Base-by-base conservation (phyloP, 768 basidiomycete genomes). In the Lanmaoa pseudosensibilis region DNA sequence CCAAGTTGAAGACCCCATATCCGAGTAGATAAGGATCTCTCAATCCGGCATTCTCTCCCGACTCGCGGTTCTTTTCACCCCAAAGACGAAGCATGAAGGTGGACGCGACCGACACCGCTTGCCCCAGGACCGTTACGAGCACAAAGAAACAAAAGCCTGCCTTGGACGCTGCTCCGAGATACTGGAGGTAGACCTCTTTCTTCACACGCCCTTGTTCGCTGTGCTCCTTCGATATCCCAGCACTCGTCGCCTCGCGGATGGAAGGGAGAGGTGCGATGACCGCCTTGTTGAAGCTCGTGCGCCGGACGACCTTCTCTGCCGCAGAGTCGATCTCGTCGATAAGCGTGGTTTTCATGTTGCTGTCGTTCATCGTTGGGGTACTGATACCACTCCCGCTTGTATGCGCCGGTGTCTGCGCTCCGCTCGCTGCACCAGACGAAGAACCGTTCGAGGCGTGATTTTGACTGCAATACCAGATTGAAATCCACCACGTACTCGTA, bases 161-260 rank as follows among this genome's bases (percentile, higher is more conserved):
- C 59, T 79, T 84, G 2, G 92, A 94, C 9, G 91, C 90, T 0
- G 94, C 90, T 54, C 83, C 74, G 62, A 96, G 80, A 66, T 97
- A 97, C 54, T 84, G 75, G 48, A 73, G 66, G 69, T 97, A 97
- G 2, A 97, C 92, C 7, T 80, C 74, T 15, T 68, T 64, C 71
- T 93, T 93, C 54, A 96, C 94, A 25, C 80, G 81, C 5, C 94
- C 94, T 66, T 87, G 85, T 64, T 94, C 91, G 51, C 76, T 79
- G 68, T 91, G 87, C 67, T 92, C 90, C 64, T 84, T 84, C 16
- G 79, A 77, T 15, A 84, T 69, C 2, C 84, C 86, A 27, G 76
- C 72, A 0, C 78, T 74, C 32, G 73, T 61, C 3, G 73, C 63
- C 12, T 74, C 69, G 19, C 78, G 78, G 2, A 76, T 60, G 11